phyloP scores from a whole-genome alignment of 768 basidiomycete species.

The Butyriboletus loyo region DNA sequence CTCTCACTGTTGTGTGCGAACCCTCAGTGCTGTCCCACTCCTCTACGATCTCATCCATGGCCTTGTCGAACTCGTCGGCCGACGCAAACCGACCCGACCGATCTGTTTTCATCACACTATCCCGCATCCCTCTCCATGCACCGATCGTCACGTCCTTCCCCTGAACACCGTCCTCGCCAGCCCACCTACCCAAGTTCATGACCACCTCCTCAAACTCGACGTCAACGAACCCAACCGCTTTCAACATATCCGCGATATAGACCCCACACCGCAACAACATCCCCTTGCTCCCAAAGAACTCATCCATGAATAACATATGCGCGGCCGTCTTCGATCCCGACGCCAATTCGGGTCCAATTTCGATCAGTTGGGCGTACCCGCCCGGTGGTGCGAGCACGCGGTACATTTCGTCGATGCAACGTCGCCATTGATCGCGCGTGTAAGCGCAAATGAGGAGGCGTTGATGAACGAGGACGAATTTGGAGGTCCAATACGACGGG shows the following conservation, averaged over 20 bases:
- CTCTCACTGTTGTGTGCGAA: constrained; percentile 4
- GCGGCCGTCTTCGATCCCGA: constrained; percentile 13
- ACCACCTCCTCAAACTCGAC: constrained; percentile 16
- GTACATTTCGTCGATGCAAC: constrained; percentile 25
- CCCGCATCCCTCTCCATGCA: constrained; percentile 25
- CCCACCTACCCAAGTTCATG: constrained; percentile 26
- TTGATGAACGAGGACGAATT: constrained; percentile 33
- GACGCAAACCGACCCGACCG: constrained; percentile 14
- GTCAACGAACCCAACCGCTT: constrained; percentile 13
- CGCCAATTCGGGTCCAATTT: constrained; percentile 18
- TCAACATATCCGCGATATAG: constrained; percentile 22
- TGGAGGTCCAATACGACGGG: constrained; percentile 29
- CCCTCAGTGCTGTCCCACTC: constrained; percentile 27
- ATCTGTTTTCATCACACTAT: constrained; percentile 17
- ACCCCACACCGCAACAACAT: constrained; percentile 8
- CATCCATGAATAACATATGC: constrained; percentile 9
- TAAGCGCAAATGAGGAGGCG: constrained; percentile 32
- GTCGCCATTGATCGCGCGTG: constrained; percentile 27
- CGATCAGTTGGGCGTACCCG: constrained; percentile 33
- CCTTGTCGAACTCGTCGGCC: constrained; percentile 18
- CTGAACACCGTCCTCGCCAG: constrained; percentile 19
- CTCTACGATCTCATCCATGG: constrained; percentile 13
- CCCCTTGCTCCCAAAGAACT: constrained; percentile 5
- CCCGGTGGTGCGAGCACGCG: constrained; percentile 33
- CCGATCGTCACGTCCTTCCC: constrained; percentile 14